Base-by-base conservation (phyloP, 2,329 filamentous ascomycete species). In the Hymenoscyphus albidus region DNA sequence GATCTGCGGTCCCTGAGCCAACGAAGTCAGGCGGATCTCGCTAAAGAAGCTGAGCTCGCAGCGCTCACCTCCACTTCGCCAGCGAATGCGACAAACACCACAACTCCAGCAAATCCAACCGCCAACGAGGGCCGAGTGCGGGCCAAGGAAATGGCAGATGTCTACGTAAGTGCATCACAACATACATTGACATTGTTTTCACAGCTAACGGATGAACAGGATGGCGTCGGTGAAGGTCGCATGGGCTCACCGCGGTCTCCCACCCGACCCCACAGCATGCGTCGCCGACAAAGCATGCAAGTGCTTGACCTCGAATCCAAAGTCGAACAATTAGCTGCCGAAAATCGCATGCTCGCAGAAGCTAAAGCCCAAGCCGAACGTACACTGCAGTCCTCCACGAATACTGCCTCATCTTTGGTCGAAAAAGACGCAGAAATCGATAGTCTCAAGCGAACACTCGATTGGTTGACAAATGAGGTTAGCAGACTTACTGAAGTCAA, bases 211-310 rank as follows among this genome's bases (percentile, higher is more conserved):
- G 67, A 57, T 63, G 14, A 55, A 56, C 58, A 97, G 93, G 93
- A 97, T 85, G 94, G 92, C 80, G 93, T 88, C 82, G 94, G 94
- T 80, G 92, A 96, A 80, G 92, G 91, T 78, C 91, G 85, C 75
- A 85, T 90, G 76, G 88, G 88, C 76, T 96, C 93, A 76, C 93
- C 94, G 74, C 88, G 90, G 74, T 98, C 95, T 74, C 95, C 95
- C 63, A 96, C 92, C 71, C 88, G 94, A 78, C 93, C 95, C 73
- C 92, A 93, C 75, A 97, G 93, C 82, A 91, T 99, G 85, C 93
- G 94, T 73, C 93, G 94, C 76, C 91, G 94, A 75, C 95, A 97
- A 79, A 98, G 94, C 83, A 94, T 98, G 88, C 94, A 98, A 80
- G 88, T 94, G 62, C 88, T 98, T 67, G 94, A 99, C 73, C 88